These are phyloP conservation scores for Chaetothyriales sp. DNA, from an alignment of 2,329 filamentous ascomycete species.

Conservation along the genomic window DNA sequence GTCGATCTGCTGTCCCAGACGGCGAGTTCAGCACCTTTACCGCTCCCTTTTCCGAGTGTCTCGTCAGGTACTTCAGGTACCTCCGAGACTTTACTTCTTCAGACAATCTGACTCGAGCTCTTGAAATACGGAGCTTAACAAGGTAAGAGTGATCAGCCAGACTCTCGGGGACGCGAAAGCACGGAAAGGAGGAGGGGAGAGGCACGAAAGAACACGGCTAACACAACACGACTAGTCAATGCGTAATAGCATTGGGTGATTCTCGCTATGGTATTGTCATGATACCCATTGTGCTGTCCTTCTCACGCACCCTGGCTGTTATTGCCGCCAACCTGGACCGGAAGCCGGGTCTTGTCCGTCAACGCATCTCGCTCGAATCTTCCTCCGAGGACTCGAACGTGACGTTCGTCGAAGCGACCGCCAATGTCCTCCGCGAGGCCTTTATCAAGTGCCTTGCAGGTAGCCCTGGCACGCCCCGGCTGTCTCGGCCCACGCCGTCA, in stretches of 20 bases:
- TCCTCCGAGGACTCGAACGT: constrained; percentile 53
- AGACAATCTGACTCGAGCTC: constrained; percentile 13
- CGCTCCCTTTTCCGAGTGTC: constrained; percentile 12
- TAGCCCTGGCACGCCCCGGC: constrained; percentile 29
- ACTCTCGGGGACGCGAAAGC: not conserved
- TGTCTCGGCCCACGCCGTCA: constrained; percentile 45
- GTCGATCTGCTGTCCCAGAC: constrained; percentile 10
- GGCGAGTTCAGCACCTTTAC: constrained; percentile 15
- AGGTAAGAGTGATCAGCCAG: constrained; percentile 4
- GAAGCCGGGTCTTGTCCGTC: constrained; percentile 56
- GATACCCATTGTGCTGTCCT: constrained; percentile 66
- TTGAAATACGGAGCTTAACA: constrained; percentile 14
- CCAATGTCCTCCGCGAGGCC: constrained; percentile 76
- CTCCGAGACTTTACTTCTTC: constrained; percentile 14
- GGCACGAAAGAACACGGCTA: not conserved
- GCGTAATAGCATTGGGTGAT: constrained; percentile 66
- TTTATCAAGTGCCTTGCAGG: constrained; percentile 75
- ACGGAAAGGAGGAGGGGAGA: not conserved
- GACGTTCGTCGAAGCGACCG: constrained; percentile 72
- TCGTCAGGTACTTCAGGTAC: constrained; percentile 17
- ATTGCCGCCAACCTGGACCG: constrained; percentile 74
- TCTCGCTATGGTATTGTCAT: constrained; percentile 66
- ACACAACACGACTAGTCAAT: constrained; percentile 42
- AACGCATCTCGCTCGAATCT: constrained; percentile 24
- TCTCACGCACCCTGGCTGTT: constrained; percentile 64